A percentile compares a stretch with the other conserved stretches of the same genome.
These are phyloP conservation scores for Ciborinia camelliae DNA, from an alignment of 2,329 filamentous ascomycete genomes.

Conservation along the genomic window DNA sequence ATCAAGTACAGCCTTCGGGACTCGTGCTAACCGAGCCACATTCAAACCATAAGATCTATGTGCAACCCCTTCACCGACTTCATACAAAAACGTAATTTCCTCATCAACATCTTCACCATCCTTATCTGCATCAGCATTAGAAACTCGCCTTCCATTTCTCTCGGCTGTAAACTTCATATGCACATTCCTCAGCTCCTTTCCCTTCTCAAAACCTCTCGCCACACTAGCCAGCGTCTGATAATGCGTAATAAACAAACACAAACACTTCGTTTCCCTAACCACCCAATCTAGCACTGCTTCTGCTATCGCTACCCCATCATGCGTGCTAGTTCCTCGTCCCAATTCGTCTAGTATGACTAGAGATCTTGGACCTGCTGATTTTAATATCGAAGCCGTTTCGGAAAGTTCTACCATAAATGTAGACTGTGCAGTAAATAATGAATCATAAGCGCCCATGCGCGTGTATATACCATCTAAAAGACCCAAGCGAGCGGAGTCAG, in stretches of 20 bases:
- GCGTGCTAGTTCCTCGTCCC: constrained; percentile 87
- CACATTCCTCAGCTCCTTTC: constrained; percentile 71
- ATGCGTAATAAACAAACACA: constrained; percentile 96
- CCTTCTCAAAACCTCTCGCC: constrained; percentile 61
- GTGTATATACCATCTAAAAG: constrained; percentile 91
- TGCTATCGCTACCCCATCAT: constrained; percentile 94
- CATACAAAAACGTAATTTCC: constrained; percentile 91
- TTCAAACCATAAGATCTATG: constrained; percentile 94
- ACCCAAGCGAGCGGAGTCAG: constrained; percentile 68
- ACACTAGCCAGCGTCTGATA: constrained; percentile 81
- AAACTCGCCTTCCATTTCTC: constrained; percentile 24
- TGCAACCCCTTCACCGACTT: constrained; percentile 85
- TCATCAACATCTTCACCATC: constrained; percentile 51
- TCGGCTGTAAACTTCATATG: constrained; percentile 80
- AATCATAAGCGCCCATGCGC: constrained; percentile 91
- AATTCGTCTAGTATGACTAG: constrained; percentile 94
- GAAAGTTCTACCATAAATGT: constrained; percentile 98
- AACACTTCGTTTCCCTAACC: constrained; percentile 66
- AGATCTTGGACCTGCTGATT: constrained; percentile 77
- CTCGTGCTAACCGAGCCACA: constrained; percentile 79
- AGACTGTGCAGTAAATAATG: constrained; percentile 88
- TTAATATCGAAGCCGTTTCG: constrained; percentile 87
- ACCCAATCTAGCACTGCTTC: constrained; percentile 86
- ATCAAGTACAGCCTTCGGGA: constrained; percentile 74
- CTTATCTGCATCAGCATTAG: constrained; percentile 45